Base-by-base conservation (phyloP, 2,329 filamentous ascomycete genomes). In the Allantophomopsis lycopodina region DNA sequence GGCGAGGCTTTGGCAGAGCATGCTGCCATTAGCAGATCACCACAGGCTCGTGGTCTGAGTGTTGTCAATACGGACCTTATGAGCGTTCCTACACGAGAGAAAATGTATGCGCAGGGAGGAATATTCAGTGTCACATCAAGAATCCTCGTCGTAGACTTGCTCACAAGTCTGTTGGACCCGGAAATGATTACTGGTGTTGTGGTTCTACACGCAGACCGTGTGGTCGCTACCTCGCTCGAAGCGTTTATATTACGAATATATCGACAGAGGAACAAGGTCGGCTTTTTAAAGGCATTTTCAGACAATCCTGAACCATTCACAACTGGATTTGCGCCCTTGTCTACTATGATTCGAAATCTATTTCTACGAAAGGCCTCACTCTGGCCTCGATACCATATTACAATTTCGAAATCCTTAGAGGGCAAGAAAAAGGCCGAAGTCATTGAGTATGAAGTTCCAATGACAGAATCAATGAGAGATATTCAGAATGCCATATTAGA, bases 51-150 rank as follows among this genome's bases (percentile, higher is more conserved):
- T 45, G 91, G 91, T 1, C 66, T 98, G 48, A 89, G 79, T 33
- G 72, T 94, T 18, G 87, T 98, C 57, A 96, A 96, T 59, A 96
- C 91, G 6, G 91, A 98, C 57, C 76, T 81, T 57, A 91, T 89
- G 58, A 94, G 77, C 49, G 88, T 96, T 14, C 76, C 76, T 3
- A 78, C 81, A 37, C 74, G 91, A 52, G 86, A 95, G 66, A 94
- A 88, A 64, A 82, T 95, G 71, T 98, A 98, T 60, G 68, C 76
- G 2, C 72, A 77, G 43, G 91, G 91, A 11, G 91, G 91, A 37
- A 83, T 96, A 49, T 88, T 95, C 63, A 94, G 87, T 61, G 83
- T 98, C 55, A 98, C 91, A 13, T 95, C 88, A 42, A 80, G 88
- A 40, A 98, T 98, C 46, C 64, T 98, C 44, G 85, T 96, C 21